Evolutionary conservation across 108 stramenopile species (phyloP), one percentile per base, ranked within the genome.

Genomic region (Phaeodactylum tricornutum): DNA sequence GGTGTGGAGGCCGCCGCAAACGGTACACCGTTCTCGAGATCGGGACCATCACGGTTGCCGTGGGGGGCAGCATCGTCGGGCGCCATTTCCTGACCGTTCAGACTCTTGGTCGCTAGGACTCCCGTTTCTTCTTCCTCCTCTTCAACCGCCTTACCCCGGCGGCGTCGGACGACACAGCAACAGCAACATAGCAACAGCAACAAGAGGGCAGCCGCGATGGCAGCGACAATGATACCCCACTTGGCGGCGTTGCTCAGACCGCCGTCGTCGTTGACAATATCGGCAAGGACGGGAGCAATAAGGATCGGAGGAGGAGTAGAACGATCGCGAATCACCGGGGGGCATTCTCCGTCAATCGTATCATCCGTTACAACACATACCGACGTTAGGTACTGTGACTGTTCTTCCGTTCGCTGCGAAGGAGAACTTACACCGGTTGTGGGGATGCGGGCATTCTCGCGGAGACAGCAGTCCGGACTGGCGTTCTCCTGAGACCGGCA

Each of bases 111-210:
- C 25, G 20, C 34, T 21, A 19, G 8, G 34, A 37, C 14, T 26
- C n/a, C 25, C 36, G 20, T 46, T 29, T 48, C 35, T 43, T 43
- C 41, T 24, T 45, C 20, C 38, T 52, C 50, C 38, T 52, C 50
- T 5, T 37, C 31, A 19, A 33, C 21, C 14, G 36, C 50, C 14
- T 29, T 27, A 3, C 28, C 17, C n/a, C 45, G 45, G 39, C 50
- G 35, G 34, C 50, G 20, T 29, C 41, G 26, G 4, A 16, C 12
- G 23, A 42, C 12, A 24, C 45, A 46, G 40, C 53, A 25, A 29
- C 25, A 26, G 41, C 53, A 55, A 15, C 40, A 43, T 4, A 38
- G 38, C 6, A 55, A 42, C 21, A 43, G 15, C 26, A 42, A 27
- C 24, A 55, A 21, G 22, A 55, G 12, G 21, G 27, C 21, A 2